Evolutionary conservation across 495 filamentous ascomycete genomes (phyloP).

Genomic region (Oidiodendron maius): DNA sequence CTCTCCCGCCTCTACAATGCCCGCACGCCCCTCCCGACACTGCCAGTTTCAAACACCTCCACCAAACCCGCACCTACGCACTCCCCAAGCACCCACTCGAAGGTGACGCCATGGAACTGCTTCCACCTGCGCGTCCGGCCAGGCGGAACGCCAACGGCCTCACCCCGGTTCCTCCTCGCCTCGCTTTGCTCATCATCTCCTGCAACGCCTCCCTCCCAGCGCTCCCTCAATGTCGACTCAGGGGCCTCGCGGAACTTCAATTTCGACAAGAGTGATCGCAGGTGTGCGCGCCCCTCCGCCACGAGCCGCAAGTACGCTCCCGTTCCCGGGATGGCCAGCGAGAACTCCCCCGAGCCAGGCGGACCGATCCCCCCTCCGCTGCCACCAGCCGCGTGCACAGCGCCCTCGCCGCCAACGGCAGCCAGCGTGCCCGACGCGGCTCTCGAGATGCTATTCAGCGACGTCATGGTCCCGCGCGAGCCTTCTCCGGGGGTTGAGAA

Average conservation of each 20-base stretch:
- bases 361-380: conserved; percentile 22
- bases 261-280: conserved; percentile 60
- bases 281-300: conserved; percentile 55
- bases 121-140: conserved; percentile 80
- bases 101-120: conserved; percentile 66
- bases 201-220: conserved; percentile 74
- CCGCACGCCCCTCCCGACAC: conserved; percentile 69
- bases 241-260: conserved; percentile 60
- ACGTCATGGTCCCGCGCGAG: conserved; percentile 36
- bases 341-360: conserved; percentile 31
- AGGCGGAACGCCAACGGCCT: conserved; percentile 64
- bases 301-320: conserved; percentile 72
- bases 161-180: conserved; percentile 60
- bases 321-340: conserved; percentile 65
- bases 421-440: conserved; percentile 57
- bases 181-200: conserved; percentile 47
- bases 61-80: conserved; percentile 73
- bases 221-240: conserved; percentile 59
- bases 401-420: conserved; percentile 55
- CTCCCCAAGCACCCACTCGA: conserved; percentile 75
- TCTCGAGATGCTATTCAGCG: conserved; percentile 45
- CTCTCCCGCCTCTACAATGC: conserved; percentile 29
- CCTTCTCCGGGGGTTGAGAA: conserved; percentile 50
- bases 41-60: conserved; percentile 80
- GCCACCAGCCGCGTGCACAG: conserved; percentile 47